These are phyloP conservation scores for Fusarium sp. DNA, from an alignment of 2,329 filamentous ascomycete genomes.

Conservation along the genomic window DNA sequence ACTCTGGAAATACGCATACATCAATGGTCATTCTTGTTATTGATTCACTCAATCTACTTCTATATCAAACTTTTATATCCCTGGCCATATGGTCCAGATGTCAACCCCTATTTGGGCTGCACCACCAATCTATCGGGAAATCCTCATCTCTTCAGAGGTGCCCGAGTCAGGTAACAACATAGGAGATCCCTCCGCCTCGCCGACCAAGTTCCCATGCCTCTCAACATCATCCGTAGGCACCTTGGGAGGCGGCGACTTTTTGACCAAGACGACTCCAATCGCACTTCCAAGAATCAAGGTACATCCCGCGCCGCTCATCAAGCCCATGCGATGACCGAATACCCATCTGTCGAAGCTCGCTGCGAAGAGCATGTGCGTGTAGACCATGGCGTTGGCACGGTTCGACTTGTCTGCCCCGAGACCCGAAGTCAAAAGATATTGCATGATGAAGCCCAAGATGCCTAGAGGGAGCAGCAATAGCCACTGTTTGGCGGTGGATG, in stretches of 20 bases:
- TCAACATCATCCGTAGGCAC: slow-evolving; percentile 47
- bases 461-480: slow-evolving; percentile 72
- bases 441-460: slow-evolving; percentile 79
- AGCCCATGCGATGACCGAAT: slow-evolving; percentile 60
- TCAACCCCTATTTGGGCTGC: neutral
- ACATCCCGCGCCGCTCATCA: slow-evolving; percentile 59
- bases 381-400: slow-evolving; percentile 64
- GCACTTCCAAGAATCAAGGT: slow-evolving; percentile 62
- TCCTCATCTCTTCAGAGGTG: slow-evolving; percentile 35
- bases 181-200: slow-evolving; percentile 50
- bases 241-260: slow-evolving; percentile 47
- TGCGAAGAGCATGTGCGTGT: slow-evolving; percentile 65
- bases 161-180: slow-evolving; percentile 51
- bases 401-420: slow-evolving; percentile 74
- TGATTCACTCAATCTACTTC: neutral
- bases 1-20: neutral
- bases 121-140: slow-evolving; percentile 21
- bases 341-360: slow-evolving; percentile 61
- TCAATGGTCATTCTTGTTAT: neutral
- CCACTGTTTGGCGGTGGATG: slow-evolving; percentile 64
- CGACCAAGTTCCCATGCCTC: slow-evolving; percentile 42
- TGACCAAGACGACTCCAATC: slow-evolving; percentile 58
- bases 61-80: neutral
- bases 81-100: neutral
- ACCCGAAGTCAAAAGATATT: slow-evolving; percentile 83